These are phyloP conservation scores for Yarrowia yakushimensis DNA, from an alignment of 805 yeast species.

Conservation along the genomic window DNA sequence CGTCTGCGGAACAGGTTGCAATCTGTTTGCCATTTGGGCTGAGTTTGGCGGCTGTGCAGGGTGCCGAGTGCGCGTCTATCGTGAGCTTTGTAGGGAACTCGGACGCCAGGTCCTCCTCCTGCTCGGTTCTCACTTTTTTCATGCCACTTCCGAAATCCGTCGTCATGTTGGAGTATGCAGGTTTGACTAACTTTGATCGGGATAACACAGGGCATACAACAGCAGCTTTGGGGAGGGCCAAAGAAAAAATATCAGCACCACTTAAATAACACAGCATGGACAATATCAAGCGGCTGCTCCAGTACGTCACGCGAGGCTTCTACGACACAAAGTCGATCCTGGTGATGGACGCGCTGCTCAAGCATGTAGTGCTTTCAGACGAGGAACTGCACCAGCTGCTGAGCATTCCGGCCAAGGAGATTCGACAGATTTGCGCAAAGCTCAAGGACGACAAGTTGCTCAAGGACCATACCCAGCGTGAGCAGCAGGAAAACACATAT, in stretches of 20 bases:
- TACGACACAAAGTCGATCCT: slow-evolving; percentile 80
- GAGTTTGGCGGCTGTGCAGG: slow-evolving; percentile 50
- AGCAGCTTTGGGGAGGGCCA: background rate
- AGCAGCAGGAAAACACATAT: slow-evolving; percentile 23
- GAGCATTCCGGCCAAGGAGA: slow-evolving; percentile 81
- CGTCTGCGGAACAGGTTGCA: slow-evolving; percentile 54
- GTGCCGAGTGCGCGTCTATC: slow-evolving; percentile 25
- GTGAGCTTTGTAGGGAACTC: background rate
- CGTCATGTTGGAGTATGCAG: slow-evolving; percentile 20
- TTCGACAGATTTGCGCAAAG: slow-evolving; percentile 75
- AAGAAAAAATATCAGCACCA: background rate
- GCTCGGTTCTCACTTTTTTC: background rate
- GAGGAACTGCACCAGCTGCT: slow-evolving; percentile 81
- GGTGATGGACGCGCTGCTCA: slow-evolving; percentile 78
- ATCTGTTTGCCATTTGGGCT: slow-evolving; percentile 58
- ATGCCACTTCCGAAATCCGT: background rate
- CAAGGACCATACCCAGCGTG: slow-evolving; percentile 46
- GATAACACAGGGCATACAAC: background rate
- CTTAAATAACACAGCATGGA: slow-evolving; percentile 35
- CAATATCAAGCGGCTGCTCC: slow-evolving; percentile 51
- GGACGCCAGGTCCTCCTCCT: background rate
- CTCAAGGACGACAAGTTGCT: slow-evolving; percentile 81
- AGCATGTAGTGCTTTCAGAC: slow-evolving; percentile 87
- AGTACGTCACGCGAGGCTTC: slow-evolving; percentile 82
- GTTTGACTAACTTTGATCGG: slow-evolving; percentile 12